Evolutionary conservation across 495 filamentous ascomycete species (phyloP).

Genomic region (Penicillium paradoxum): DNA sequence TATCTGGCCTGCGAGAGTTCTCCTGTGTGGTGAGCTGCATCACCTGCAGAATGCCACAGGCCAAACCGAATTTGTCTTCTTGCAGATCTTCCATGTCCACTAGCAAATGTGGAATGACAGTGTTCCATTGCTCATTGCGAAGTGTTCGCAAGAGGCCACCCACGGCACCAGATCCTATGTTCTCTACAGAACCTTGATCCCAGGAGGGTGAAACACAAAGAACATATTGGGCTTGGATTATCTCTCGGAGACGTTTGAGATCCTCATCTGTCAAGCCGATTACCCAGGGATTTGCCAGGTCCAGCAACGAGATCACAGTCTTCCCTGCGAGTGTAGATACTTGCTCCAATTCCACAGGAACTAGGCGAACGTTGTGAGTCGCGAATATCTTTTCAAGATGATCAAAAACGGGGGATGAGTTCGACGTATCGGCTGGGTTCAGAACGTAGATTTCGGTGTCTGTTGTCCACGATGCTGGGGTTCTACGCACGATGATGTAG

Average conservation of each 20-base stretch:
- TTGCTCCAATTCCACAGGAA: slow-evolving; percentile 13
- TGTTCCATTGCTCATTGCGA: slow-evolving; percentile 18
- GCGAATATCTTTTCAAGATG: slow-evolving; percentile 16
- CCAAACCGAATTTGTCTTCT: slow-evolving; percentile 7
- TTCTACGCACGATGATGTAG: slow-evolving; percentile 13
- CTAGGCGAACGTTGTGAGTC: slow-evolving; percentile 9
- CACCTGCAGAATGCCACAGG: slow-evolving; percentile 13
- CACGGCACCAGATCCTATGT: slow-evolving; percentile 14
- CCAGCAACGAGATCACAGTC: slow-evolving; percentile 22
- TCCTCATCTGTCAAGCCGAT: slow-evolving; percentile 10
- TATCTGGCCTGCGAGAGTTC: slow-evolving; percentile 9
- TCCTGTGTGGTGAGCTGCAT: slow-evolving; percentile 17
- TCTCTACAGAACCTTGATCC: slow-evolving; percentile 3
- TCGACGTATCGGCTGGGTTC: neutral
- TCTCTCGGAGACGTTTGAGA: slow-evolving; percentile 9
- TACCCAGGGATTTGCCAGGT: slow-evolving; percentile 17
- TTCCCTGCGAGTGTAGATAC: slow-evolving; percentile 11
- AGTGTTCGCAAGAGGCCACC: slow-evolving; percentile 22
- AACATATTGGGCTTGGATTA: slow-evolving; percentile 19
- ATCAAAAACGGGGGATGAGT: slow-evolving; percentile 6
- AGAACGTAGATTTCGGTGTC: slow-evolving; percentile 17
- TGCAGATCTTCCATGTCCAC: slow-evolving; percentile 7
- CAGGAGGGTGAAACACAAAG: slow-evolving; percentile 23
- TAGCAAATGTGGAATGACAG: slow-evolving; percentile 14
- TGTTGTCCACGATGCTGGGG: slow-evolving; percentile 6